These are phyloP conservation scores for Ophiosphaerella herpotricha DNA, from an alignment of 2,329 filamentous ascomycete genomes.

Conservation along the genomic window DNA sequence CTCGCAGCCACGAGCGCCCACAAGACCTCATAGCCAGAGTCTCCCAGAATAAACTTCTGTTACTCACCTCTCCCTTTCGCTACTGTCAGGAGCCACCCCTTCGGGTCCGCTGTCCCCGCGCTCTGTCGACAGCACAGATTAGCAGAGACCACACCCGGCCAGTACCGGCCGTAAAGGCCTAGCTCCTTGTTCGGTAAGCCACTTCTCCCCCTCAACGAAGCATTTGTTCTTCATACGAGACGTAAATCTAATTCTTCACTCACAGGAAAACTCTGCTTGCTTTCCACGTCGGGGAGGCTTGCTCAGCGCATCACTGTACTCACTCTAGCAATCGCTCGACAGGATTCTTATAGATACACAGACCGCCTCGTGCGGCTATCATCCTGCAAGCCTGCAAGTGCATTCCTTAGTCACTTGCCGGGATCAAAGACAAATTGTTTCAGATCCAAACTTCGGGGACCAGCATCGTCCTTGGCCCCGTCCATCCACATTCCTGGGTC, in stretches of 20 bases:
- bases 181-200: slow-evolving; percentile 31
- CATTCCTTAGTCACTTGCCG: slow-evolving; percentile 44
- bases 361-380: slow-evolving; percentile 45
- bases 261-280: slow-evolving; percentile 32
- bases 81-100: slow-evolving; percentile 24
- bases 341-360: slow-evolving; percentile 43
- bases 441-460: slow-evolving; percentile 44
- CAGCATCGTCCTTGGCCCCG: slow-evolving; percentile 39
- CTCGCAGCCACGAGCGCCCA: slow-evolving; percentile 35
- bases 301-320: slow-evolving; percentile 41
- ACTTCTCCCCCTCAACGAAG: slow-evolving; percentile 13
- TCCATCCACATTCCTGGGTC: slow-evolving; percentile 41
- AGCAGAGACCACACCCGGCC: slow-evolving; percentile 21
- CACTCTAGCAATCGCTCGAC: slow-evolving; percentile 38
- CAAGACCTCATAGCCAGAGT: slow-evolving; percentile 15
- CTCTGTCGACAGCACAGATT: slow-evolving; percentile 19
- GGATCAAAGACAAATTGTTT: slow-evolving; percentile 43
- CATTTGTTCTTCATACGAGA: slow-evolving; percentile 12
- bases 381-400: slow-evolving; percentile 36
- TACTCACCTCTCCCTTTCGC: slow-evolving; percentile 23
- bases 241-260: slow-evolving; percentile 34
- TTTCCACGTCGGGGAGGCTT: too few relatives aligned
- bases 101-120: slow-evolving; percentile 22
- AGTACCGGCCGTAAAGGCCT: slow-evolving; percentile 14
- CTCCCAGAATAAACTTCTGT: slow-evolving; percentile 28